Evolutionary conservation across 176 grass and related monocot genomes (phyloP).

Genomic region (Guadua angustifolia): DNA sequence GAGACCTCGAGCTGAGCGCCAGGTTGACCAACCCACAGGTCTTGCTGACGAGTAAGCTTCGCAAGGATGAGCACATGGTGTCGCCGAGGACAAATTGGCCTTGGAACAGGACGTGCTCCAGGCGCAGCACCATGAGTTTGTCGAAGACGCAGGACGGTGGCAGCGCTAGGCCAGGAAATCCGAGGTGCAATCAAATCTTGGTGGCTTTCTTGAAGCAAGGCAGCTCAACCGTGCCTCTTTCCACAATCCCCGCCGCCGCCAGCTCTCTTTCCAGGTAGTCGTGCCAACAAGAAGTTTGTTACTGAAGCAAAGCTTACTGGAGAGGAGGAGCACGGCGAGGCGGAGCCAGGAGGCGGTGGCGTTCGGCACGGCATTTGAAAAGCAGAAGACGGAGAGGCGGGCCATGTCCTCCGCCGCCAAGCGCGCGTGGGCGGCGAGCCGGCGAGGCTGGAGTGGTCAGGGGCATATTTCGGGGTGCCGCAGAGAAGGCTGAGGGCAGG

Average conservation of each 20-base stretch:
- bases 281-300: background rate
- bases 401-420: background rate
- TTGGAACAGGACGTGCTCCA: background rate
- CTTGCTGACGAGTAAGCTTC: background rate
- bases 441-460: background rate
- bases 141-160: background rate
- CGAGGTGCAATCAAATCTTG: background rate
- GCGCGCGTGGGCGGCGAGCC: background rate
- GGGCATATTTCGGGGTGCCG: background rate
- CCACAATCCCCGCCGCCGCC: too few relatives aligned
- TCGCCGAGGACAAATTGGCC: background rate
- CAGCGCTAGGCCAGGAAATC: background rate
- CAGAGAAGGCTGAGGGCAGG: background rate
- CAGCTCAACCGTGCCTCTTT: background rate
- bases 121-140: background rate
- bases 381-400: background rate
- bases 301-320: background rate
- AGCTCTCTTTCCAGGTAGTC: background rate
- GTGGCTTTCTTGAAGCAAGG: conserved; percentile 17
- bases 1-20: background rate
- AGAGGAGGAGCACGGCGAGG: conserved; percentile 15
- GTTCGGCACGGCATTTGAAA: background rate
- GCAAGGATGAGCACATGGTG: background rate
- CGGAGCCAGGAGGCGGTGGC: background rate
- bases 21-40: background rate